Base-by-base conservation (phyloP, 2,329 filamentous ascomycete species). In the Huntiella omanensis region DNA sequence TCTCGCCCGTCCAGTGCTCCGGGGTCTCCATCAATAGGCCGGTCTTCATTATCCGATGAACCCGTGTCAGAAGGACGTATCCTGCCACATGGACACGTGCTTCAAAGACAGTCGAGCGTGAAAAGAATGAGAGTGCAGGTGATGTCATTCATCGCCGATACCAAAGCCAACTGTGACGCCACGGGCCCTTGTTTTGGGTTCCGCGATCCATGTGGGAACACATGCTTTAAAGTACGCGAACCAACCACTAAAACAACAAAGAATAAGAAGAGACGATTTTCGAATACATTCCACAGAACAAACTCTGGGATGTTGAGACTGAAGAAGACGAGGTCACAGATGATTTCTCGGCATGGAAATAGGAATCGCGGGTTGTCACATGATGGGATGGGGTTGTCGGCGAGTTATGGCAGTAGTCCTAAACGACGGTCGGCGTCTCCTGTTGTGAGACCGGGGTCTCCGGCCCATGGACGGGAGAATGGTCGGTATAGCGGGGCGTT, bases 81-180 rank as follows among this genome's bases (percentile, higher is more conserved):
- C 22, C 40, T 41, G 19, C 11, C 19, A 5, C 16, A 13, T 22
- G 3, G 16, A 16, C 39, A 33, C 7, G 11, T 8, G 2, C 40
- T 43, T 6, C 41, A 7, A 12, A 40, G 40, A n/a, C 48, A 36
- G 33, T 19, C 17, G 17, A 43, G 36, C 4, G 69, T 77, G 58
- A 54, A 65, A 5, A 60, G 70, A 49, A 63, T 79, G 34, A 69
- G 68, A 38, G 67, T 68, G 48, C 64, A 71, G 16, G 69, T 80
- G 35, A 60, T 77, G 58, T 79, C 75, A 39, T 79, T 80, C 57
- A 70, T 80, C 50, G 74, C 70, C 55, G 75, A 80, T 54, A 75
- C 69, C 16, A 79, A 79, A 56, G 55, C 65, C 33, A 72, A 76
- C 53, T 80, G 75, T 53, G 74, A 79, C 50, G 69, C 73, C 52